Evolutionary conservation across 495 filamentous ascomycete species (phyloP), one percentile per base, ranked within the genome.

Genomic region (Penicillium cataractarum): DNA sequence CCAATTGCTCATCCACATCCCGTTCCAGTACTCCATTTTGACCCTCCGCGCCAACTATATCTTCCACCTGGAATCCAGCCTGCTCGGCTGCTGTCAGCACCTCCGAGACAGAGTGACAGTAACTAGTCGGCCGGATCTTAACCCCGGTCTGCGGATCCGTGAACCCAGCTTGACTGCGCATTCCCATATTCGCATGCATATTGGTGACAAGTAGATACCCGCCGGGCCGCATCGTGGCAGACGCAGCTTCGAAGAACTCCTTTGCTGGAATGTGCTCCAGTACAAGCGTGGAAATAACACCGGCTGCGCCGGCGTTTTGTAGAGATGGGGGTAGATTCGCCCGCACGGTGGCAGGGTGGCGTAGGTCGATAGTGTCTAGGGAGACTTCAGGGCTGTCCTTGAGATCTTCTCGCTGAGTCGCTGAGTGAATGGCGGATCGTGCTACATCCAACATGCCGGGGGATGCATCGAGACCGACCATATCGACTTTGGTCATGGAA

Each of bases 161-260:
- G 68, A 92, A 91, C 3, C 89, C 89, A 0, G 89, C 89, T 63
- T 88, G 87, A 21, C 82, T 84, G 8, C 83, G 77, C 49, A 64
- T 58, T 4, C 88, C 89, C 87, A 91, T 90, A 17, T 89, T 83
- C 7, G 80, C 74, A 67, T 92, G 89, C 89, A 92, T 92, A 69
- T 90, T 91, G 4, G 89, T 91, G 6, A 91, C 60, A 35, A 90
- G 75, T 7, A 89, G 66, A 63, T 83, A 77, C 6, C 83, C 86
- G 0, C 84, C 84, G 1, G 76, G 65, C 26, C 55, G 71, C 53
- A 90, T 69, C 17, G 90, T 72, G 21, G 66, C 61, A 12, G 78
- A 65, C 0, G 84, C 78, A 1, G 78, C 78, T 24, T 63, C 56
- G 70, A 92, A 92, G 73, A 88, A 91, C 13, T 44, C 64, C 10